Percentiles rank a stretch among this genome's conserved stretches.
These are phyloP conservation scores for Populus hybrid DNA, from an alignment of 441 rosid genomes.

Conservation along the genomic window DNA sequence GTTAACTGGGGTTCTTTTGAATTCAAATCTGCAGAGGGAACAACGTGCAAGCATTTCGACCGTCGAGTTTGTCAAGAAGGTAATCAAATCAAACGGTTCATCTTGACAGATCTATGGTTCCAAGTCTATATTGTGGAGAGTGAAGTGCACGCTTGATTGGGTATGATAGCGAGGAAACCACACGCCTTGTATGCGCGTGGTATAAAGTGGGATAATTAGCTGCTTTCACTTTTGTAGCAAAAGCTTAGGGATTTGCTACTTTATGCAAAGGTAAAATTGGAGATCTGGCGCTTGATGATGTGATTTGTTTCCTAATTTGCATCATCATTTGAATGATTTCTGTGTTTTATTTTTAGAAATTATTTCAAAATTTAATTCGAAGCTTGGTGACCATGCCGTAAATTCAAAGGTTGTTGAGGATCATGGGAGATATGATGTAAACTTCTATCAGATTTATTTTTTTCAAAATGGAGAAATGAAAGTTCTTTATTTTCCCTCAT, in stretches of 20 bases:
- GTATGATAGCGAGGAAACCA: neutral
- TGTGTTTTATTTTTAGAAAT: neutral
- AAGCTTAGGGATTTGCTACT: neutral
- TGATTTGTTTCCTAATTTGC: neutral
- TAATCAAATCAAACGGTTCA: conserved; percentile 12
- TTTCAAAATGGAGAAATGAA: too few species aligned
- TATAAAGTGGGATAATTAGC: neutral
- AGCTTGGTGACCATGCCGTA: neutral
- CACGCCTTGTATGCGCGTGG: neutral
- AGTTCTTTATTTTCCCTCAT: too few species aligned
- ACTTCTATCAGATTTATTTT: too few species aligned
- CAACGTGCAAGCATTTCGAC: conserved; percentile 10
- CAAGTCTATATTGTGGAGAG: neutral
- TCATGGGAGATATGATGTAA: neutral
- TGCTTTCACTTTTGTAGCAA: neutral
- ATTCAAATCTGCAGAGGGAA: conserved; percentile 41
- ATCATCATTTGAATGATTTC: neutral
- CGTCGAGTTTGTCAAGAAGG: conserved; percentile 18
- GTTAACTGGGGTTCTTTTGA: conserved; percentile 39
- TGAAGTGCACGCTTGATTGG: neutral
- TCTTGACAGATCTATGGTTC: neutral
- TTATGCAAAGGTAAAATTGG: neutral
- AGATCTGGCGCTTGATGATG: neutral
- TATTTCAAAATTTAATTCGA: neutral
- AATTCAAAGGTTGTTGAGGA: neutral